These are phyloP conservation scores for Dryas octopetala DNA, from an alignment of 306 rosid genomes.

Conservation along the genomic window DNA sequence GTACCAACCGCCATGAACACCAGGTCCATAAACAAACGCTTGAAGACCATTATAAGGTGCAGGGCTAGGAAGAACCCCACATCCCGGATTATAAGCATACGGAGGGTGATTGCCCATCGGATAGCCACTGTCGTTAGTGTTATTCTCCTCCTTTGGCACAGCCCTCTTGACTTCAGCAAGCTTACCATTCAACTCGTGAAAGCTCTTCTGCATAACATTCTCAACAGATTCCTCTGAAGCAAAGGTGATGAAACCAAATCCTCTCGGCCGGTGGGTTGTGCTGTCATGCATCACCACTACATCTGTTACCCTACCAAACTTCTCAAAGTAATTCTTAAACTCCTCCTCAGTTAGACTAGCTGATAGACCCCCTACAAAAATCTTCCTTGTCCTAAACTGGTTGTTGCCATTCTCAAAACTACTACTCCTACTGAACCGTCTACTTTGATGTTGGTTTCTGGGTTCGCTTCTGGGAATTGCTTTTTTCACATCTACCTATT, in stretches of 20 bases:
- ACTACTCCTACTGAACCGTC: conserved; percentile 36
- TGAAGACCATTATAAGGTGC: conserved; percentile 40
- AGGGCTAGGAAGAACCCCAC: conserved; percentile 33
- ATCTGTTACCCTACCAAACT: conserved; percentile 69
- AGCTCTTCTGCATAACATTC: conserved; percentile 53
- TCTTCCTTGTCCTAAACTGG: conserved; percentile 59
- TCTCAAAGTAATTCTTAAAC: conserved; percentile 69
- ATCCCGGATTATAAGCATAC: conserved; percentile 22
- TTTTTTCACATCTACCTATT: conserved; percentile 66
- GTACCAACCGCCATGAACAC: conserved; percentile 51
- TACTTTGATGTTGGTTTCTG: conserved; percentile 44
- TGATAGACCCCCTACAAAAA: conserved; percentile 82
- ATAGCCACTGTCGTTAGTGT: conserved; percentile 34
- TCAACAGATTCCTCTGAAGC: conserved; percentile 69
- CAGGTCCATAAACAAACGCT: conserved; percentile 38
- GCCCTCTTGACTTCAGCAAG: conserved; percentile 92
- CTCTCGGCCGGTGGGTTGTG: conserved; percentile 70
- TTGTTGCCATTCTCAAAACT: conserved; percentile 36
- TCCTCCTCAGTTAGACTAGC: conserved; percentile 60
- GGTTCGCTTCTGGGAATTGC: conserved; percentile 61
- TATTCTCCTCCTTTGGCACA: conserved; percentile 61
- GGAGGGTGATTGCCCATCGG: conserved; percentile 24
- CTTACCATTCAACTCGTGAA: conserved; percentile 73
- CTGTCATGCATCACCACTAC: conserved; percentile 88
- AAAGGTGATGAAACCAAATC: conserved; percentile 83